These are phyloP conservation scores for Xylariales sp. DNA, from an alignment of 2,329 filamentous ascomycete species.

Conservation along the genomic window DNA sequence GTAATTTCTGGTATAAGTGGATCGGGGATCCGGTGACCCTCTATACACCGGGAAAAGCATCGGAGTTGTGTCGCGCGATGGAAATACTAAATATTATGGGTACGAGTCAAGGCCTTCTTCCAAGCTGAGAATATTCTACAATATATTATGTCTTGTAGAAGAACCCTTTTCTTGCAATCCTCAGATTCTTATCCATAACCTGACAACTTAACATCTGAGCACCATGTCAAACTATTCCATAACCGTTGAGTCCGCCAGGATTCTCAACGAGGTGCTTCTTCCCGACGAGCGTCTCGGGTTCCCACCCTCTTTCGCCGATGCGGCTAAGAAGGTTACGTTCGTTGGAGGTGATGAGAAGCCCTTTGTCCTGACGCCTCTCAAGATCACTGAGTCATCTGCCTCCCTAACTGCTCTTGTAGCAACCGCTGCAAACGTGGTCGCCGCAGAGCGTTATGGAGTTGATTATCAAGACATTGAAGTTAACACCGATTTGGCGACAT, in stretches of 20 bases:
- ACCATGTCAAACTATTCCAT: too few species aligned
- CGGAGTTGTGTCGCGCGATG: too few species aligned
- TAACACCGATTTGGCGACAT: conserved; percentile 22
- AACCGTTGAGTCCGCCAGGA: conserved; percentile 23
- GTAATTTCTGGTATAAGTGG: too few species aligned
- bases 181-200: too few species aligned
- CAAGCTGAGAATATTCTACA: too few species aligned
- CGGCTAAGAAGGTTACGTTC: conserved; percentile 19
- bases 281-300: conserved; percentile 19
- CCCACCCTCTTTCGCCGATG: conserved; percentile 14
- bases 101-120: too few species aligned
- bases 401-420: conserved; percentile 24
- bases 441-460: conserved; percentile 13
- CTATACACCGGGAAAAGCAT: too few species aligned
- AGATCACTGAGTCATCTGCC: conserved; percentile 23
- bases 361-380: conserved; percentile 22
- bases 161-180: too few species aligned
- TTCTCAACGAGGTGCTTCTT: conserved; percentile 19
- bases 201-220: too few species aligned
- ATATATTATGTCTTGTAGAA: too few species aligned
- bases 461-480: conserved; percentile 18
- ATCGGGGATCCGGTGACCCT: too few species aligned
- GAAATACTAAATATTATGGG: too few species aligned
- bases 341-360: conserved; percentile 16
- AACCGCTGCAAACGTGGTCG: conserved; percentile 22